phyloP scores from a whole-genome alignment of 1,139 yeast genomes.

The Kodamaea sp. region DNA sequence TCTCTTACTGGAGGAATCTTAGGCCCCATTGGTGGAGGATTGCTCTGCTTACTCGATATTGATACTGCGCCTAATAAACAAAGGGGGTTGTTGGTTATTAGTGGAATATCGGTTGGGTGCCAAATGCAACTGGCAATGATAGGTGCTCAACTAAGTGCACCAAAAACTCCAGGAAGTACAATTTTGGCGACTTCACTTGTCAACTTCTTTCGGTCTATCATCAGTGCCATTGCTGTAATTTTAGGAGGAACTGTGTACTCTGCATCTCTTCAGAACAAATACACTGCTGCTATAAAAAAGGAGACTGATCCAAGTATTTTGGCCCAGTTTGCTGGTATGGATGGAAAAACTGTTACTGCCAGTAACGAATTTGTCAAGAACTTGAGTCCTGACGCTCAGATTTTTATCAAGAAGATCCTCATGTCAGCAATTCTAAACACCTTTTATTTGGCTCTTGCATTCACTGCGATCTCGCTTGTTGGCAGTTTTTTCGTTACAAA shows the following conservation, averaged over 20 bases:
- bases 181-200: constrained; percentile 39
- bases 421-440: constrained; percentile 34
- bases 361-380: too few species aligned
- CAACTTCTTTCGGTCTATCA: constrained; percentile 33
- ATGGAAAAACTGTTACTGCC: too few species aligned
- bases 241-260: constrained; percentile 38
- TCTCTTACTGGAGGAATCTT: constrained; percentile 27
- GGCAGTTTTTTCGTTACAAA: constrained; percentile 8
- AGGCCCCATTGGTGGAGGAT: constrained; percentile 38
- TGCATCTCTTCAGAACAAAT: too few species aligned
- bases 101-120: constrained; percentile 33
- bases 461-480: constrained; percentile 6
- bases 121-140: constrained; percentile 32
- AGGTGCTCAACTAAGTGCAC: constrained; percentile 36
- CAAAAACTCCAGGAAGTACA: constrained; percentile 37
- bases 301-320: too few species aligned
- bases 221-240: constrained; percentile 33
- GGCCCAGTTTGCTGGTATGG: too few species aligned
- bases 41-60: constrained; percentile 31
- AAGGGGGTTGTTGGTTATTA: constrained; percentile 37
- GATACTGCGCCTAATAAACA: constrained; percentile 27
- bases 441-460: constrained; percentile 26
- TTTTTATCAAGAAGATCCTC: constrained; percentile 29
- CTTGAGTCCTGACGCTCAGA: too few species aligned
- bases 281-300: too few species aligned